These are phyloP conservation scores for Globisporangium barbulae DNA, from an alignment of 352 stramenopile species.

Conservation along the genomic window DNA sequence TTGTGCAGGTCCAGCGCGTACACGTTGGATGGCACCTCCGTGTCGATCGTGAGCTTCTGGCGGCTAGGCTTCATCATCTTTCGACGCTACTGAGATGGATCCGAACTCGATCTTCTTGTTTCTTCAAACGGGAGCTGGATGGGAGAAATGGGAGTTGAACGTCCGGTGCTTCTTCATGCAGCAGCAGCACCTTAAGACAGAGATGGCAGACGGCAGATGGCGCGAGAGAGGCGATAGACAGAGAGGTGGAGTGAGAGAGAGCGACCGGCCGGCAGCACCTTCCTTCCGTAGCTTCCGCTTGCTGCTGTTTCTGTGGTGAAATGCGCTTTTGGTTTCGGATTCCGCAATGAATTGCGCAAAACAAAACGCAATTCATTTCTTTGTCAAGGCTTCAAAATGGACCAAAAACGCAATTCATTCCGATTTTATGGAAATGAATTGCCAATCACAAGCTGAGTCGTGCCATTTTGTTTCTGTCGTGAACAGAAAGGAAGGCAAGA, in stretches of 20 bases:
- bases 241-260: neutral
- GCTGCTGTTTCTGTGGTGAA: neutral
- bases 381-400: too few relatives aligned
- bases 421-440: neutral
- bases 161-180: conserved; percentile 13
- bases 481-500: conserved; percentile 4
- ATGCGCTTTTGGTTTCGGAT: conserved; percentile 1
- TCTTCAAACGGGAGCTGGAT: neutral
- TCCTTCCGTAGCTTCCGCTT: neutral
- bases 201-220: neutral
- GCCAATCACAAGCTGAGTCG: neutral
- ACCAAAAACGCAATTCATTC: neutral
- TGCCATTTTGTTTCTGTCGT: too few relatives aligned
- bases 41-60: conserved; percentile 14
- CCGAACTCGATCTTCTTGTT: conserved; percentile 6
- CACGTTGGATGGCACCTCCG: conserved; percentile 73
- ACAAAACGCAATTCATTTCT: too few relatives aligned
- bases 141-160: neutral
- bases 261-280: neutral
- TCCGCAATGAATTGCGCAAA: neutral
- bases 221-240: neutral
- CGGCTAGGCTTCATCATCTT: conserved; percentile 11
- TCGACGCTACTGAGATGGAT: neutral
- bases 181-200: neutral
- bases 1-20: conserved; percentile 70